A percentile compares a stretch with the other conserved stretches of the same genome.
phyloP scores from a whole-genome alignment of 1,284 basidiomycete species.

The Melampsora larici-populina region DNA sequence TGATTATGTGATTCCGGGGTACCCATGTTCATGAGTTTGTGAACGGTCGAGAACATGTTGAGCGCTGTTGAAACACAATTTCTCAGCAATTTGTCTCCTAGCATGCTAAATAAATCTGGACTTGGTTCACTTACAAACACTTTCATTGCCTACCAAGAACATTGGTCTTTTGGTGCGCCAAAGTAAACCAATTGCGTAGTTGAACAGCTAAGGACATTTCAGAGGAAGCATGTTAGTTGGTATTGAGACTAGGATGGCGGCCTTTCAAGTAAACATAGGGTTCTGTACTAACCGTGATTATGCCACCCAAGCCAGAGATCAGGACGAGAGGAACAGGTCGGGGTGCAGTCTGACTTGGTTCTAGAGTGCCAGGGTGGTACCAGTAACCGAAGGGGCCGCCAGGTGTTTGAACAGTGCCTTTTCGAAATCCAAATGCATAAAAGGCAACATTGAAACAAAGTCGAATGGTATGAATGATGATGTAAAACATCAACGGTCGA shows the following conservation, averaged over 20 bases:
- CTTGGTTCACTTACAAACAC: conserved; percentile 2
- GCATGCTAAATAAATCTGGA: not conserved
- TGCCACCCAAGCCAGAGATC: conserved; percentile 10
- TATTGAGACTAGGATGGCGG: not conserved
- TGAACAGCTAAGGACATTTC: not conserved
- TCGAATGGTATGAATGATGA: not conserved
- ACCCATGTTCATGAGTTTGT: not conserved
- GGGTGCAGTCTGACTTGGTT: not conserved
- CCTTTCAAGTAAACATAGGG: not conserved
- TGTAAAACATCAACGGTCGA: conserved; percentile 20
- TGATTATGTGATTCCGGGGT: not conserved
- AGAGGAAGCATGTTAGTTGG: not conserved
- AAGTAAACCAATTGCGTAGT: conserved; percentile 1
- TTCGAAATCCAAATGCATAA: not conserved
- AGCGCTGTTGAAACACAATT: not conserved
- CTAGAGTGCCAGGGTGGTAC: conserved; percentile 1
- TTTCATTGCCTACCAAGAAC: conserved; percentile 20
- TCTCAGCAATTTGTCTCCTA: not conserved
- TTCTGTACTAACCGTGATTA: not conserved
- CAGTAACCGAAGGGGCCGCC: not conserved
- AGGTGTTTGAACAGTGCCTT: not conserved
- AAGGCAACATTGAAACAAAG: not conserved
- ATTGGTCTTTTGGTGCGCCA: conserved; percentile 2
- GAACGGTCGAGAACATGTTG: not conserved
- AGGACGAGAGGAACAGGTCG: conserved; percentile 10